phyloP scores from a whole-genome alignment of 176 grass and related monocot species.

The Oryza coarctata region DNA sequence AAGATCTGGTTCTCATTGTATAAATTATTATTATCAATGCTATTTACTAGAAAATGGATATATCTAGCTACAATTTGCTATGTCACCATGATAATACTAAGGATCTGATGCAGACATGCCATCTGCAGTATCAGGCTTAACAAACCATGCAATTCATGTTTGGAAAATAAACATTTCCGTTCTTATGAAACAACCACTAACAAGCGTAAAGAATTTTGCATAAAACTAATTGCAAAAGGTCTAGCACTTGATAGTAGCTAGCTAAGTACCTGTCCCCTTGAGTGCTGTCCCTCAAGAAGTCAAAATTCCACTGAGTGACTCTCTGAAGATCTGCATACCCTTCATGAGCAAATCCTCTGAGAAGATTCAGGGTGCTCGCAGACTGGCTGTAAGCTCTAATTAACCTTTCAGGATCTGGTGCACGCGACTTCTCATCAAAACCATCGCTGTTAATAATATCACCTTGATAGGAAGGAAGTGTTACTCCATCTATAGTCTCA shows the following conservation, averaged over 20 bases:
- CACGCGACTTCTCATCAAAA: conserved; percentile 51
- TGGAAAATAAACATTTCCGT: background rate
- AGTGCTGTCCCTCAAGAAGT: conserved; percentile 35
- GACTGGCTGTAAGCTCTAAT: conserved; percentile 49
- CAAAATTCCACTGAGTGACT: conserved; percentile 54
- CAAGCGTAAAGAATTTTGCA: conserved; percentile 16
- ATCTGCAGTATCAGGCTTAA: background rate
- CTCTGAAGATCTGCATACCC: conserved; percentile 47
- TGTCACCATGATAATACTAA: background rate
- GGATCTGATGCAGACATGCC: background rate
- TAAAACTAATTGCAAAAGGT: background rate
- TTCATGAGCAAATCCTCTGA: conserved; percentile 48
- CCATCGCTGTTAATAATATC: conserved; percentile 48
- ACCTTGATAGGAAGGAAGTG: conserved; percentile 49
- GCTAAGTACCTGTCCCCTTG: conserved; percentile 45
- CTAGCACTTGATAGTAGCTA: background rate
- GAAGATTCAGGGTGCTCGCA: conserved; percentile 51
- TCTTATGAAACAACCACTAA: background rate
- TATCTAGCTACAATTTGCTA: background rate
- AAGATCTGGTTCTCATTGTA: background rate
- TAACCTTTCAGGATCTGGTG: conserved; percentile 46
- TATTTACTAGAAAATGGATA: background rate
- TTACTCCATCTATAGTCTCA: conserved; percentile 45
- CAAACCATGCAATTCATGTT: background rate
- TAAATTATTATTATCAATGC: background rate